phyloP scores from a whole-genome alignment of 495 filamentous ascomycete species.

The Xylaria sp. region DNA sequence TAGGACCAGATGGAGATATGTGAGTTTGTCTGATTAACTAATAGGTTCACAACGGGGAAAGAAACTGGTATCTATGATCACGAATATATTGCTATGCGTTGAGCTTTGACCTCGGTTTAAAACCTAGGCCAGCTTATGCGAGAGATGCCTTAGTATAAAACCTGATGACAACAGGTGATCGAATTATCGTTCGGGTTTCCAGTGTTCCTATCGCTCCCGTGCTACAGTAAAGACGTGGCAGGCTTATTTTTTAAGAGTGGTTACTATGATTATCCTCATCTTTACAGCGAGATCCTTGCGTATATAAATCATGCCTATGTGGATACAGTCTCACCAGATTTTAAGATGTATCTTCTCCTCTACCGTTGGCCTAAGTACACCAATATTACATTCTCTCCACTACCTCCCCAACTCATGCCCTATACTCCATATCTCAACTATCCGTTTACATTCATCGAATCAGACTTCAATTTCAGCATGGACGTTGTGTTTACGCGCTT shows the following conservation, averaged over 20 bases:
- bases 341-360: not conserved
- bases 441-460: not conserved
- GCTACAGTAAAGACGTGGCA: not conserved
- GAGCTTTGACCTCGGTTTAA: not conserved
- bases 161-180: not conserved
- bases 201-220: not conserved
- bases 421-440: not conserved
- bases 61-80: too few relatives aligned
- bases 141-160: not conserved
- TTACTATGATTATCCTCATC: not conserved
- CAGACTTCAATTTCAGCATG: not conserved
- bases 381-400: not conserved
- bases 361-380: not conserved
- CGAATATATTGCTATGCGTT: not conserved
- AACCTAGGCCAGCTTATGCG: not conserved
- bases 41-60: too few relatives aligned
- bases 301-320: not conserved
- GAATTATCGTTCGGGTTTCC: not conserved
- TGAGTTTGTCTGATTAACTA: not conserved
- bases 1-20: not conserved
- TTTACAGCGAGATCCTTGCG: not conserved
- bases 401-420: not conserved
- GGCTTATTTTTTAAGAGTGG: not conserved
- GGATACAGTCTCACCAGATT: not conserved
- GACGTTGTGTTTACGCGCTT: not conserved